Conservation (phyloP, 805 yeast genomes). For the Blastobotrys robertii region DNA sequence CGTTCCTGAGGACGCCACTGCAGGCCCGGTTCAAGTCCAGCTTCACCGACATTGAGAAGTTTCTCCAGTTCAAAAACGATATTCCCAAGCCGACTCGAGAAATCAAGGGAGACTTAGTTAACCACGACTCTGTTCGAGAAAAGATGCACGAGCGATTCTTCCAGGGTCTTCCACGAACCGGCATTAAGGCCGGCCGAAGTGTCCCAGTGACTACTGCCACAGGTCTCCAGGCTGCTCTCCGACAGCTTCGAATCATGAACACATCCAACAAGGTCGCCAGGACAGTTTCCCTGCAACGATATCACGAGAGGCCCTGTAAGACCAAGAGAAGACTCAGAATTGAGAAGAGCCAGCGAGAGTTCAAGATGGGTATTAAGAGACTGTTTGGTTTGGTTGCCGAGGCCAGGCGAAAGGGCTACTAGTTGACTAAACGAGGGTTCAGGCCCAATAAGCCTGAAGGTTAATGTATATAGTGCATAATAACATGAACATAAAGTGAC, state of each 20-base stretch:
- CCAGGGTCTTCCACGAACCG: constrained; percentile 22
- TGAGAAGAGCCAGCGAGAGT: constrained; percentile 24
- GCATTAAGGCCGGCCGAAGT: constrained; percentile 25
- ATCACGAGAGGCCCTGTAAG: constrained; percentile 29
- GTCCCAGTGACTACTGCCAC: constrained; percentile 19
- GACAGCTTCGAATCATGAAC: constrained; percentile 21
- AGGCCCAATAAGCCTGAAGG: too few species aligned
- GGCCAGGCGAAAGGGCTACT: constrained; percentile 24
- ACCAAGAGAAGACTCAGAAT: constrained; percentile 22
- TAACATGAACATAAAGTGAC: too few species aligned
- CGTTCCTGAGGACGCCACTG: neutral
- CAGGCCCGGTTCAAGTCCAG: neutral
- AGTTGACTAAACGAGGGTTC: constrained; percentile 4
- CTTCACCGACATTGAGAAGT: neutral
- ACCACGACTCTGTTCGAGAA: neutral
- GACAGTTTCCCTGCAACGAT: constrained; percentile 21
- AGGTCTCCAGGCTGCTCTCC: constrained; percentile 18
- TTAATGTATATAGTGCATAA: neutral
- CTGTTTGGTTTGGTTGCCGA: constrained; percentile 26
- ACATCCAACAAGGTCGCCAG: constrained; percentile 21
- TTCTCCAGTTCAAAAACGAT: neutral
- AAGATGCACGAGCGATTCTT: too few species aligned
- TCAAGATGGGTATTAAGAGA: constrained; percentile 26
- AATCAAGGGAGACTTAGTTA: constrained; percentile 7
- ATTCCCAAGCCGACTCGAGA: constrained; percentile 1